Evolutionary conservation across 257 asterid genomes (phyloP).

Genomic region (Plantago major): DNA sequence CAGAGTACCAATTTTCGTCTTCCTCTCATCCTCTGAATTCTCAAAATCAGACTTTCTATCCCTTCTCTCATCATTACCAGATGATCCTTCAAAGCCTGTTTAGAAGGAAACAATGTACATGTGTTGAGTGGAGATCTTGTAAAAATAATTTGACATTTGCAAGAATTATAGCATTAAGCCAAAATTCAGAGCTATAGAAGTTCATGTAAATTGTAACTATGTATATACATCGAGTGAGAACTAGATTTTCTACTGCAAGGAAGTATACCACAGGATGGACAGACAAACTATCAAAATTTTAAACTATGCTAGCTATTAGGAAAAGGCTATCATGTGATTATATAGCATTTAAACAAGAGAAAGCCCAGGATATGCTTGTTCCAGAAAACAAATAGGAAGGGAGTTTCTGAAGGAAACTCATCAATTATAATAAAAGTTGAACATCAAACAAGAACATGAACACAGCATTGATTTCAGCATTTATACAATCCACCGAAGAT

Average conservation of each 20-base stretch:
- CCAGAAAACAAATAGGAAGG: too few relatives aligned
- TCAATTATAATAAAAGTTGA: too few relatives aligned
- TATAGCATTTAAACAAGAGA: too few relatives aligned
- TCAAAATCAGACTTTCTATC: slow-evolving; percentile 84
- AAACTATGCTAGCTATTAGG: background rate
- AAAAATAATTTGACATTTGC: background rate
- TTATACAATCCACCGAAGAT: too few relatives aligned
- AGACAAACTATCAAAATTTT: too few relatives aligned
- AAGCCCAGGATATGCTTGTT: too few relatives aligned
- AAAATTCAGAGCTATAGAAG: background rate
- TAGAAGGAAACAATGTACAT: slow-evolving; percentile 4
- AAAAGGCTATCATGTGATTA: too few relatives aligned
- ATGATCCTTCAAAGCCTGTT: slow-evolving; percentile 77
- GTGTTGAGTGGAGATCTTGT: background rate
- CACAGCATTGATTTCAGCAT: too few relatives aligned
- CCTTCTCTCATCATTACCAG: slow-evolving; percentile 76
- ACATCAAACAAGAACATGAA: too few relatives aligned
- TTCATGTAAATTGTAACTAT: slow-evolving; percentile 2
- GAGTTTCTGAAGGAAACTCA: too few relatives aligned
- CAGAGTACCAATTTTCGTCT: slow-evolving; percentile 63
- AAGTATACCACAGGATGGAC: too few relatives aligned
- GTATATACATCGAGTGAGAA: background rate
- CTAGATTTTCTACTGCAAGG: too few relatives aligned
- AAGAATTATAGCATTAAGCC: background rate
- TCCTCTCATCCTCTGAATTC: slow-evolving; percentile 83